These are phyloP conservation scores for Mesembryanthemum crystallinum DNA, from an alignment of 148 eudicot genomes.

Conservation along the genomic window DNA sequence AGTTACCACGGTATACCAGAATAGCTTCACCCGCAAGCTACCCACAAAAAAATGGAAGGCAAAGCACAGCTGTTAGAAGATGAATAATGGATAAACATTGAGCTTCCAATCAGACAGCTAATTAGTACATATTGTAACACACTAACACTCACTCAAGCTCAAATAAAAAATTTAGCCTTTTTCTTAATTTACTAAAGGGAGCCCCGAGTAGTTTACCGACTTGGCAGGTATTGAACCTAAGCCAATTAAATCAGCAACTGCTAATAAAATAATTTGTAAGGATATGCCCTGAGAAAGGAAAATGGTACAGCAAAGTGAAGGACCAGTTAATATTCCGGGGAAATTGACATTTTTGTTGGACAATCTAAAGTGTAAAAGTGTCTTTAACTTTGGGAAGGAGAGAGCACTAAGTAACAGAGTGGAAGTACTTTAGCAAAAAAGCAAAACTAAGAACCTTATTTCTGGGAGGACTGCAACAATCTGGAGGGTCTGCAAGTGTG, in stretches of 20 bases:
- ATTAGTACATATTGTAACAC: background rate
- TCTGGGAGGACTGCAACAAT: constrained; percentile 80
- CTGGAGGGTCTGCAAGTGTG: constrained; percentile 84
- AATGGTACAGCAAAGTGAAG: constrained; percentile 5
- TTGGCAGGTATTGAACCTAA: too few relatives aligned
- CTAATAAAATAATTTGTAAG: background rate
- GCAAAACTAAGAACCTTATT: constrained; percentile 56
- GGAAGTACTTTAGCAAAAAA: background rate
- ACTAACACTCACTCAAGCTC: background rate
- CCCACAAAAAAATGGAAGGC: constrained; percentile 14
- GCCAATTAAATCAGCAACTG: too few relatives aligned
- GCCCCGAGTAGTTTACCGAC: too few relatives aligned
- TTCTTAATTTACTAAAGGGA: too few relatives aligned
- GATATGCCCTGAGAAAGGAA: background rate
- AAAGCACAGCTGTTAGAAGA: background rate
- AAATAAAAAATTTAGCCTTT: background rate
- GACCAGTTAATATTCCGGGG: background rate
- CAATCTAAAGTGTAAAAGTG: background rate
- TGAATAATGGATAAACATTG: background rate
- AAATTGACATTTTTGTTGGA: background rate
- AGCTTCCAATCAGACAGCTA: background rate
- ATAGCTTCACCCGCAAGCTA: constrained; percentile 92
- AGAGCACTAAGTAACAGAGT: background rate
- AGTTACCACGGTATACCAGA: constrained; percentile 84
- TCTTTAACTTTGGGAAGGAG: background rate